A percentile compares a stretch with the other conserved stretches of the same genome.
Evolutionary conservation across 441 rosid genomes (phyloP).

Genomic region (Gossypium lobatum): DNA sequence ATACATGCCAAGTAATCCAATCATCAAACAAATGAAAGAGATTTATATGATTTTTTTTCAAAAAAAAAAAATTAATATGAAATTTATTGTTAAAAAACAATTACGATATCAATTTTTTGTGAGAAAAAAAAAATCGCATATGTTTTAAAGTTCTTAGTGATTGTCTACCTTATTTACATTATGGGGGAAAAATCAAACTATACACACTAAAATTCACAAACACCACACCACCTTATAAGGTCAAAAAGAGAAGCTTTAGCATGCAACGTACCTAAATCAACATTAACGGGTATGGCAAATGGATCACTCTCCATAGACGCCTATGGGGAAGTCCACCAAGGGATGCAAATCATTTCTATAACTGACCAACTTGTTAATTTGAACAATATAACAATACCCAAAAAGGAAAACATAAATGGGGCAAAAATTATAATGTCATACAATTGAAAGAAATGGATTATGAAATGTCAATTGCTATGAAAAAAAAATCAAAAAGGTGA

Average conservation of each 20-base stretch:
- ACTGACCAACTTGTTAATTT: neutral
- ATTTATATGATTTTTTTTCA: too few species aligned
- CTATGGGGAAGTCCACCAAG: too few species aligned
- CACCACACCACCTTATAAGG: too few species aligned
- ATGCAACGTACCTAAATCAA: too few species aligned
- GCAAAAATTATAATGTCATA: conserved; percentile 18
- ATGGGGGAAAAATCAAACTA: neutral
- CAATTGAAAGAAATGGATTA: conserved; percentile 28
- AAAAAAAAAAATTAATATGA: neutral
- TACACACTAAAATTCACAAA: neutral
- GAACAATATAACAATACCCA: conserved; percentile 9
- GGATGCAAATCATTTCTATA: too few species aligned
- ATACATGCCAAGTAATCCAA: too few species aligned
- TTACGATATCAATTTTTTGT: neutral
- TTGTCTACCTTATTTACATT: neutral
- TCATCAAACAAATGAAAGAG: too few species aligned
- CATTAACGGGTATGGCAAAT: too few species aligned
- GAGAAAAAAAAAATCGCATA: neutral
- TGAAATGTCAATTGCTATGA: conserved; percentile 16
- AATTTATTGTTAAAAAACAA: neutral
- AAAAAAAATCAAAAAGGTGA: conserved; percentile 10
- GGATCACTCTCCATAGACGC: too few species aligned
- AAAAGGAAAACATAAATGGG: neutral
- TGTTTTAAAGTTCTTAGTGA: neutral
- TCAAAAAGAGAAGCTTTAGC: too few species aligned